Conservation (phyloP, 306 rosid genomes). For the Fragaria vesca region DNA sequence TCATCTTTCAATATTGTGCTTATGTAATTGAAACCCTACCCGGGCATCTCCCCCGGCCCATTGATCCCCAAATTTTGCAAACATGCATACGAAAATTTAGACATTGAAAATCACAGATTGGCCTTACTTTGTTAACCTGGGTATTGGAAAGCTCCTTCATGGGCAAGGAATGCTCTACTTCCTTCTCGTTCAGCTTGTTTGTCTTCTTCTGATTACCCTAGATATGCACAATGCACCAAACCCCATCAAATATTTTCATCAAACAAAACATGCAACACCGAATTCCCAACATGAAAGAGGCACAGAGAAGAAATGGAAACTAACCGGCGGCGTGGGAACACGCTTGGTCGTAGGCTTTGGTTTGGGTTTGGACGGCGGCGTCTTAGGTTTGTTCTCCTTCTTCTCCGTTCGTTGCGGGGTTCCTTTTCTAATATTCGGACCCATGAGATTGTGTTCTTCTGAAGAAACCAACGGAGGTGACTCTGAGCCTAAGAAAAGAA, state of each 20-base stretch:
- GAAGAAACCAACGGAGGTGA: slow-evolving; percentile 5
- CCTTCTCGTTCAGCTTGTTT: slow-evolving; percentile 38
- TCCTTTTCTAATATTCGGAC: slow-evolving; percentile 15
- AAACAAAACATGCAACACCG: not conserved
- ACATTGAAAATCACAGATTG: not conserved
- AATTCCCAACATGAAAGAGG: not conserved
- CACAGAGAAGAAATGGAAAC: not conserved
- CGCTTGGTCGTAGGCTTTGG: slow-evolving; percentile 21
- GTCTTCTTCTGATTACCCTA: slow-evolving; percentile 46
- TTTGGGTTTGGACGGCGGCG: slow-evolving; percentile 6
- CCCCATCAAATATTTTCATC: slow-evolving; percentile 1
- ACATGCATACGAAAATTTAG: not conserved
- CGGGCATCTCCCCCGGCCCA: not conserved
- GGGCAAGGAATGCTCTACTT: slow-evolving; percentile 32
- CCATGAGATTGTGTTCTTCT: slow-evolving; percentile 6
- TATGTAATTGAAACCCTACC: not conserved
- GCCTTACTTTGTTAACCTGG: slow-evolving; percentile 47
- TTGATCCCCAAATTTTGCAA: not conserved
- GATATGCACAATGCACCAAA: slow-evolving; percentile 30
- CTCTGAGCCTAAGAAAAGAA: not conserved
- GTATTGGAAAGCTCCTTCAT: slow-evolving; percentile 35
- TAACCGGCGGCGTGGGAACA: slow-evolving; percentile 20
- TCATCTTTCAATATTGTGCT: not conserved
- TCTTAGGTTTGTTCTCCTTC: not conserved
- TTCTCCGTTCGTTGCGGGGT: not conserved